phyloP scores from a whole-genome alignment of 2,329 filamentous ascomycete species.

The Fusarium sp. region DNA sequence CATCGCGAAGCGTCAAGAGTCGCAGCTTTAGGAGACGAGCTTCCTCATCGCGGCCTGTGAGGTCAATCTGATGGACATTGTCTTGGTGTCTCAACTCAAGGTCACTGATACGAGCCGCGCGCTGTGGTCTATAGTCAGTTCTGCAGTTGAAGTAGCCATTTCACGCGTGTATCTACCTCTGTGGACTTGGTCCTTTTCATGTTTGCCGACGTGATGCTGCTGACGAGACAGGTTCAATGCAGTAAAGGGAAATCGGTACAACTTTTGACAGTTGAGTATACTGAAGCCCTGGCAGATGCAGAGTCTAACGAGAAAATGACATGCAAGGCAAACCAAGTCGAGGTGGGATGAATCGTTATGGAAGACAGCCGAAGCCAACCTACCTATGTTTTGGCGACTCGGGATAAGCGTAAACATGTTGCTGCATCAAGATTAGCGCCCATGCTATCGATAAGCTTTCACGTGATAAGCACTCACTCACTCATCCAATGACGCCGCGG shows the following conservation, averaged over 20 bases:
- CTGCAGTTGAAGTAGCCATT: slow-evolving; percentile 29
- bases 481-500: slow-evolving; percentile 6
- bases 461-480: slow-evolving; percentile 17
- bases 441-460: neutral
- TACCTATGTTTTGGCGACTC: slow-evolving; percentile 42
- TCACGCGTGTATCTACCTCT: slow-evolving; percentile 43
- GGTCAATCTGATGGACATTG: slow-evolving; percentile 70
- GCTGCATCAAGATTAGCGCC: slow-evolving; percentile 40
- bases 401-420: slow-evolving; percentile 44
- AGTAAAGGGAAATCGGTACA: neutral
- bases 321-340: slow-evolving; percentile 17
- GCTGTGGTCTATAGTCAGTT: slow-evolving; percentile 49
- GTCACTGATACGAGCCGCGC: slow-evolving; percentile 57
- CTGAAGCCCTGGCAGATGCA: neutral
- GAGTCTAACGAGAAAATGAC: slow-evolving; percentile 7
- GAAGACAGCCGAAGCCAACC: neutral
- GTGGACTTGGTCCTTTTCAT: slow-evolving; percentile 43
- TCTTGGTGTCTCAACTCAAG: slow-evolving; percentile 78
- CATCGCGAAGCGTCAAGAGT: slow-evolving; percentile 76
- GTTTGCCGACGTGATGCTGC: slow-evolving; percentile 11
- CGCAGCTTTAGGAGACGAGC: slow-evolving; percentile 75
- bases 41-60: slow-evolving; percentile 79
- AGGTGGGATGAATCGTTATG: slow-evolving; percentile 26
- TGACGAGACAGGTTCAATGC: neutral
- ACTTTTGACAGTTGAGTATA: neutral